Conservation (phyloP, 257 asterid genomes). For the Jacaranda mimosifolia region DNA sequence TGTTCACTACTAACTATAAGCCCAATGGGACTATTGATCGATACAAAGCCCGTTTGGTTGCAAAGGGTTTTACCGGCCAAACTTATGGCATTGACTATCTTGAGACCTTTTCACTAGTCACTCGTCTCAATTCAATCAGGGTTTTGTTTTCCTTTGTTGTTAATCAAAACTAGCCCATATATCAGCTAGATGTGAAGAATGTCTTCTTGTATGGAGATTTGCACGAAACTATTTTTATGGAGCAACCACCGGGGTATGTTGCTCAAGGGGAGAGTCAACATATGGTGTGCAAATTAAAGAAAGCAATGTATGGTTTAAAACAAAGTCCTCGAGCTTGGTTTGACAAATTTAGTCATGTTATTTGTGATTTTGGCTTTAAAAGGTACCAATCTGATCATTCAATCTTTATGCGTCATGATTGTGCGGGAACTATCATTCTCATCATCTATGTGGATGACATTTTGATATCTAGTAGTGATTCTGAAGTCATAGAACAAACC, state of each 20-base stretch:
- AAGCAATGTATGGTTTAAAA: not conserved
- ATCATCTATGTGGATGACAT: not conserved
- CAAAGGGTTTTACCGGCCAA: not conserved
- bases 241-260: too few species aligned
- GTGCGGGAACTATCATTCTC: too few species aligned
- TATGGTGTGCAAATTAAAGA: too few species aligned
- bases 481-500: not conserved
- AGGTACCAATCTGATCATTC: too few species aligned
- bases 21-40: not conserved
- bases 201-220: too few species aligned
- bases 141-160: too few species aligned
- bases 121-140: not conserved
- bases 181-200: slow-evolving; percentile 7
- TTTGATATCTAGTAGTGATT: not conserved
- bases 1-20: not conserved
- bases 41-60: not conserved
- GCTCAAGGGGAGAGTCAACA: not conserved
- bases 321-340: not conserved
- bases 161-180: too few species aligned
- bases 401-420: too few species aligned
- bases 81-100: not conserved
- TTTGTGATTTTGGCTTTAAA: too few species aligned
- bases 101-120: not conserved
- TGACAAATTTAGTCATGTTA: not conserved
- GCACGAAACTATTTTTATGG: too few species aligned